These are phyloP conservation scores for Echium plantagineum DNA, from an alignment of 257 asterid species.

Conservation along the genomic window DNA sequence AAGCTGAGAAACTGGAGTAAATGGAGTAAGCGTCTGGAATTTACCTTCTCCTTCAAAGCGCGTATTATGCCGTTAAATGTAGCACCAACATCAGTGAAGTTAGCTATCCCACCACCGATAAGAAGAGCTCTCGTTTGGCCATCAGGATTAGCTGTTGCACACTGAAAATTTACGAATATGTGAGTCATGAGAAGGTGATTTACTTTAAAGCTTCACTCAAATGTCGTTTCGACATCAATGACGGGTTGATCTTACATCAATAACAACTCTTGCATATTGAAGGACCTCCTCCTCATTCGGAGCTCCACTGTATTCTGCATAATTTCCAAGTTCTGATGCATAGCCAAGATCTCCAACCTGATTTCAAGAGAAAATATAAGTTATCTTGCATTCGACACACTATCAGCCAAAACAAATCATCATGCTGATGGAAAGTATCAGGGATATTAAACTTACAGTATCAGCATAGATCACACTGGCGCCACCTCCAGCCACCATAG, in stretches of 20 bases:
- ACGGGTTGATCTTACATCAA: conserved; percentile 47
- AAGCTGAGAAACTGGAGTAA: neutral
- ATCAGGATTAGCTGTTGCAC: conserved; percentile 94
- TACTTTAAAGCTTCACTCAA: neutral
- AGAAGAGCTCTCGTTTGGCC: conserved; percentile 82
- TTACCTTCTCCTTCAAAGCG: conserved; percentile 83
- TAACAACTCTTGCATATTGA: conserved; percentile 93
- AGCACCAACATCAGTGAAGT: conserved; percentile 92
- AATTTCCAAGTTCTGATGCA: conserved; percentile 93
- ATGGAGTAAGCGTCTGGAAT: neutral
- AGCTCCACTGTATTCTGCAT: conserved; percentile 95
- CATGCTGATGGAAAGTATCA: neutral
- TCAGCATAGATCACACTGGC: conserved; percentile 96
- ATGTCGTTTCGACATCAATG: neutral
- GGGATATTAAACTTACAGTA: conserved; percentile 41
- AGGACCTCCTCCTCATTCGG: conserved; percentile 94
- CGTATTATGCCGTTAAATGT: conserved; percentile 87
- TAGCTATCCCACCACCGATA: conserved; percentile 92
- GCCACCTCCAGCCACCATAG: conserved; percentile 99
- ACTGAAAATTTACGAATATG: conserved; percentile 27
- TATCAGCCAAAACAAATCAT: neutral
- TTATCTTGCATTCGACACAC: neutral
- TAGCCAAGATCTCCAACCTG: conserved; percentile 96
- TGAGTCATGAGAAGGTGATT: neutral
- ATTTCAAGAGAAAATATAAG: neutral